These are phyloP conservation scores for Blastosporella zonata DNA, from an alignment of 1,284 basidiomycete genomes.

Conservation along the genomic window DNA sequence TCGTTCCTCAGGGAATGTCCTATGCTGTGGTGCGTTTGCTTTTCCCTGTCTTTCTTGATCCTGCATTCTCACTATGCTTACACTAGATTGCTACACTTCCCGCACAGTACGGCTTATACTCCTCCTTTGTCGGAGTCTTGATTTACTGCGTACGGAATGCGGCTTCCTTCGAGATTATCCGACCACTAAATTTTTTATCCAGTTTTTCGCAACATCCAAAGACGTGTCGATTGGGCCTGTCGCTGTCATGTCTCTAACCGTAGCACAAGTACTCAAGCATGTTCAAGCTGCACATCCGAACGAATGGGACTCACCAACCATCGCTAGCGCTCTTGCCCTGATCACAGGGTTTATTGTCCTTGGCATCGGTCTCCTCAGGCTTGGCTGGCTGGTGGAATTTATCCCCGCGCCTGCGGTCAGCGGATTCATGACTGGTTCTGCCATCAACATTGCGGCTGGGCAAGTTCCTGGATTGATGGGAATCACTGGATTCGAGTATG, in stretches of 20 bases:
- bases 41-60: neutral
- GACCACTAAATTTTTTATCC: conserved; percentile 13
- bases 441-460: conserved; percentile 82
- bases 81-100: conserved; percentile 81
- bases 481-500: conserved; percentile 77
- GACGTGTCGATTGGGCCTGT: conserved; percentile 96
- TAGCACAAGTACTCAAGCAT: conserved; percentile 76
- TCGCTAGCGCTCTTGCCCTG: conserved; percentile 86
- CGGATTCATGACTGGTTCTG: conserved; percentile 91
- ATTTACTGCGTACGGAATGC: conserved; percentile 67
- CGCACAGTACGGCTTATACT: conserved; percentile 91
- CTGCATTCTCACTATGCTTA: neutral
- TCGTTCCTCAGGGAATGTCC: conserved; percentile 88
- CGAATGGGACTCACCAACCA: conserved; percentile 64
- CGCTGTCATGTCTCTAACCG: conserved; percentile 95
- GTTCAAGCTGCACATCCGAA: conserved; percentile 54
- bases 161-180: neutral
- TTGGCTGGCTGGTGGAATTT: conserved; percentile 97
- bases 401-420: conserved; percentile 90
- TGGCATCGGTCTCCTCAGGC: conserved; percentile 84
- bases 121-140: conserved; percentile 88
- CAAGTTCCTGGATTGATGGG: conserved; percentile 89
- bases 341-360: conserved; percentile 93
- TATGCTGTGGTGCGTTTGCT: conserved; percentile 57
- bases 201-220: conserved; percentile 93